Evolutionary conservation across 2,329 filamentous ascomycete species (phyloP).

Genomic region (Aspergillus sp.): DNA sequence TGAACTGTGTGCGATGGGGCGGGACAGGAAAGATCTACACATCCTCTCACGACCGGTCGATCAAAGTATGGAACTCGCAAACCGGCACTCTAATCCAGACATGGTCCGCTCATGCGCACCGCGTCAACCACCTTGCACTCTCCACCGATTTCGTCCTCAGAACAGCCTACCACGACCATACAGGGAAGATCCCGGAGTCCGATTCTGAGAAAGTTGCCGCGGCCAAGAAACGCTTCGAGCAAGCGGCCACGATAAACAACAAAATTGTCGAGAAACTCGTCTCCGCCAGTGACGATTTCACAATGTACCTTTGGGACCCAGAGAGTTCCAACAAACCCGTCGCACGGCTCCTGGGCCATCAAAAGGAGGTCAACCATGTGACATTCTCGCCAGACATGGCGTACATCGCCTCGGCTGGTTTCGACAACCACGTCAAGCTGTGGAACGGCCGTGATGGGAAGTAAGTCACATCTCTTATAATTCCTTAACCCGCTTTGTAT

Average conservation of each 20-base stretch:
- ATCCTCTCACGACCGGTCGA: conserved; percentile 85
- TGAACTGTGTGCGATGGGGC: conserved; percentile 93
- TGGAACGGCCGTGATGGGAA: conserved; percentile 78
- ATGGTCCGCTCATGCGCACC: conserved; percentile 82
- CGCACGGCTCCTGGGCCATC: conserved; percentile 86
- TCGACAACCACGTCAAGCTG: conserved; percentile 93
- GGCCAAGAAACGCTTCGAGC: conserved; percentile 81
- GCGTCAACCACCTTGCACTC: conserved; percentile 92
- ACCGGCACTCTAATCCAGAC: conserved; percentile 81
- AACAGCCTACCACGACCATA: conserved; percentile 86
- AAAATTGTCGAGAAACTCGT: conserved; percentile 82
- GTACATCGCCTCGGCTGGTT: conserved; percentile 84
- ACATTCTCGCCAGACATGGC: conserved; percentile 89
- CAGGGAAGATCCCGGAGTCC: conserved; percentile 68
- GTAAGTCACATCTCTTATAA: conserved; percentile 34
- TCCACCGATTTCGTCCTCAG: conserved; percentile 90
- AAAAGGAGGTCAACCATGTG: conserved; percentile 96
- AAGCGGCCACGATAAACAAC: conserved; percentile 76
- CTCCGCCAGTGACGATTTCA: conserved; percentile 93
- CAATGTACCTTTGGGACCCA: conserved; percentile 94
- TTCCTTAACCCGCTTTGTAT: neutral
- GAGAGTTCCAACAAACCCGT: conserved; percentile 78
- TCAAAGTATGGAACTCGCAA: conserved; percentile 85
- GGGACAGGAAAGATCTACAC: conserved; percentile 86
- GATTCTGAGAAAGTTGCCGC: conserved; percentile 73